These are phyloP conservation scores for Verticillium isaacii DNA, from an alignment of 2,329 filamentous ascomycete species.

Conservation along the genomic window DNA sequence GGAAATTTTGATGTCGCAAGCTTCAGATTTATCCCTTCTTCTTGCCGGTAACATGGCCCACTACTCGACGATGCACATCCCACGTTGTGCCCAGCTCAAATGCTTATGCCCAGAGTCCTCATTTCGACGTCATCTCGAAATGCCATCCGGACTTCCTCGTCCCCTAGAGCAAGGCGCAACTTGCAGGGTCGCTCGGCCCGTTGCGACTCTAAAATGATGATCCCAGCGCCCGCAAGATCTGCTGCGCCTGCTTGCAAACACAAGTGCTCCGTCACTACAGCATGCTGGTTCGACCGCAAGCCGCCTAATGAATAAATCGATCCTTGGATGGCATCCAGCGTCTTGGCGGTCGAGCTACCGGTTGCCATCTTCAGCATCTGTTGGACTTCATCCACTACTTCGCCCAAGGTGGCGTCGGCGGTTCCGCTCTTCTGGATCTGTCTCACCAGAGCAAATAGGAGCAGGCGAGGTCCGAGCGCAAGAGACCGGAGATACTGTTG, in stretches of 20 bases:
- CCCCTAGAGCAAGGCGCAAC: conserved; percentile 77
- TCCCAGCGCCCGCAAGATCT: conserved; percentile 80
- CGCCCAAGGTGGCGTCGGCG: conserved; percentile 81
- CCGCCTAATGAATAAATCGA: conserved; percentile 7
- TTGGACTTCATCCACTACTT: conserved; percentile 82
- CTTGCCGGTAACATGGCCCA: background rate
- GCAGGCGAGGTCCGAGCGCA: conserved; percentile 76
- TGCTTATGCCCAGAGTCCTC: conserved; percentile 65
- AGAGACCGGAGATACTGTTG: conserved; percentile 83
- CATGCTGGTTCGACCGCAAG: conserved; percentile 1
- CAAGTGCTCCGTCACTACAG: conserved; percentile 6
- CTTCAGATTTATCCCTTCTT: background rate
- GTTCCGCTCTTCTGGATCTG: conserved; percentile 79
- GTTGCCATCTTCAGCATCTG: conserved; percentile 47
- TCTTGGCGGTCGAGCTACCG: background rate
- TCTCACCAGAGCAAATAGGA: conserved; percentile 77
- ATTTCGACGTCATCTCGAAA: conserved; percentile 86
- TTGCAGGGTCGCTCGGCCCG: conserved; percentile 83
- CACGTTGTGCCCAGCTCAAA: background rate
- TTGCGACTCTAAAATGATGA: conserved; percentile 77
- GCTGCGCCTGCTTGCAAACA: conserved; percentile 66
- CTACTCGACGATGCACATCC: background rate
- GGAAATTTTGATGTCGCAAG: conserved; percentile 57
- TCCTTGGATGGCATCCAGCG: background rate
- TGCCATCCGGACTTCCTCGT: conserved; percentile 86